phyloP scores from a whole-genome alignment of 176 grass and related monocot genomes.

The Oryza punctata region DNA sequence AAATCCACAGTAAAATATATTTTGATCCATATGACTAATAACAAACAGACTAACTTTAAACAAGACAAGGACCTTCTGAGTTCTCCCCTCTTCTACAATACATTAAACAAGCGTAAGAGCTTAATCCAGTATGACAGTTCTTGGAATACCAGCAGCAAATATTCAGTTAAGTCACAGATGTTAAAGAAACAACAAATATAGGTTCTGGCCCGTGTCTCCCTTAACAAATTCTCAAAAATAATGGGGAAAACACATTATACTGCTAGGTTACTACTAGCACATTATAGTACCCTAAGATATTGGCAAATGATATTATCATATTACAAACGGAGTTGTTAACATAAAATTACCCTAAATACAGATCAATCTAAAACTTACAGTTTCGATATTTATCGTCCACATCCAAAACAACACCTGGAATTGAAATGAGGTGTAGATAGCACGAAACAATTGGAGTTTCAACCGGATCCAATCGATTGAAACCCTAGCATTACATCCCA shows the following conservation, averaged over 20 bases:
- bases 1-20: not conserved
- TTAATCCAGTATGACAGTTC: not conserved
- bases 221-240: not conserved
- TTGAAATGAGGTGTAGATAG: not conserved
- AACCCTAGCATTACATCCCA: not conserved
- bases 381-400: not conserved
- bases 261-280: not conserved
- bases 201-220: not conserved
- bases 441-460: not conserved
- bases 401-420: not conserved
- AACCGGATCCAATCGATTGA: not conserved
- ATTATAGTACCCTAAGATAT: not conserved
- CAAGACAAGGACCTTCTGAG: not conserved
- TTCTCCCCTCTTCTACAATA: not conserved
- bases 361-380: not conserved
- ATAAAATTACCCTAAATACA: not conserved
- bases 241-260: not conserved
- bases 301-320: not conserved
- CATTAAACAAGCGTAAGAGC: not conserved
- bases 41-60: not conserved
- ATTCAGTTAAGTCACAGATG: not conserved
- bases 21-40: not conserved
- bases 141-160: not conserved
- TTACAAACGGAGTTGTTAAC: not conserved
- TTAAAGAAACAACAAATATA: not conserved